Conservation (phyloP, 2,329 filamentous ascomycete species). For the Colletotrichum sp. region DNA sequence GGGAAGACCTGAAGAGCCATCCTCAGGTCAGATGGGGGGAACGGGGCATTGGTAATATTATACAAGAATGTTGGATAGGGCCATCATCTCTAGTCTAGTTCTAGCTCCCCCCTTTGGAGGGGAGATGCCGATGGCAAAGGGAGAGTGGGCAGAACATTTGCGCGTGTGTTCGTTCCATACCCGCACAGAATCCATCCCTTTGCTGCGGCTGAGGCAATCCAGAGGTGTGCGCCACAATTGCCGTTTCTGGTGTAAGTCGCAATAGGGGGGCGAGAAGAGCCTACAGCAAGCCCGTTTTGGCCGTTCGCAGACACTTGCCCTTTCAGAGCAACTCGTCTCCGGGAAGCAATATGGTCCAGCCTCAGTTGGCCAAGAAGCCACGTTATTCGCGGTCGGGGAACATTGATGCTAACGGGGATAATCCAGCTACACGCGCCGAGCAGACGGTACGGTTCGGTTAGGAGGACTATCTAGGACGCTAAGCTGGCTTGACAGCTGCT, state of each 20-base stretch:
- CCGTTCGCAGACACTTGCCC: background rate
- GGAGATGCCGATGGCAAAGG: background rate
- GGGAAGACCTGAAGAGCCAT: background rate
- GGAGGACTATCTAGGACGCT: rapidly evolving
- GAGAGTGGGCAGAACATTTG: background rate
- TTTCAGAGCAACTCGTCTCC: background rate
- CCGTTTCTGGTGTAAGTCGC: background rate
- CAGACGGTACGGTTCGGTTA: background rate
- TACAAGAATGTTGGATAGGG: background rate
- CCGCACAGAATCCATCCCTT: background rate
- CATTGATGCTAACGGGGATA: background rate
- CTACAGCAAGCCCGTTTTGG: background rate
- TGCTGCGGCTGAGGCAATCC: background rate
- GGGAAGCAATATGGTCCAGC: background rate
- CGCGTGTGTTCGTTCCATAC: background rate
- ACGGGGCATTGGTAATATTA: background rate
- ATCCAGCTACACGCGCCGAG: background rate
- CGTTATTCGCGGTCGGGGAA: background rate
- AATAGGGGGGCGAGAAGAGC: background rate
- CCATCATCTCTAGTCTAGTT: background rate
- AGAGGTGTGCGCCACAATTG: background rate
- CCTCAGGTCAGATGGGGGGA: background rate
- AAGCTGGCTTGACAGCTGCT: background rate
- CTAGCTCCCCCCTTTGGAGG: background rate
- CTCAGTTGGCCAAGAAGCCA: background rate